A percentile compares a stretch with the other conserved stretches of the same genome.
These are phyloP conservation scores for Talaromyces adpressus DNA, from an alignment of 495 filamentous ascomycete genomes.

Conservation along the genomic window DNA sequence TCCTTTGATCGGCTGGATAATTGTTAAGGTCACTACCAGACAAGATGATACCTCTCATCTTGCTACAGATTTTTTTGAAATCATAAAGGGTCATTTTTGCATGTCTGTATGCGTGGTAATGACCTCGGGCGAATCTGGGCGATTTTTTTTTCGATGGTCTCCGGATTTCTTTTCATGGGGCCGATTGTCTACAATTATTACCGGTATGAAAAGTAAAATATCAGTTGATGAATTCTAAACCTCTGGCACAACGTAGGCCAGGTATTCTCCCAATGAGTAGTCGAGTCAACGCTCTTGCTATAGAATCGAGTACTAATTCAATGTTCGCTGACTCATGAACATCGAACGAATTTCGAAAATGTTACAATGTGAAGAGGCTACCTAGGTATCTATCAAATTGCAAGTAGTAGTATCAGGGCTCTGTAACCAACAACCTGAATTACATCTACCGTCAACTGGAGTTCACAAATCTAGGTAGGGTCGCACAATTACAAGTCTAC, in stretches of 20 bases:
- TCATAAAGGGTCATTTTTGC: conserved; percentile 9
- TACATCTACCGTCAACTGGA: too few relatives aligned
- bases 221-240: conserved; percentile 6
- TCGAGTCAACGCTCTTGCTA: background rate
- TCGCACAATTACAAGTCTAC: background rate
- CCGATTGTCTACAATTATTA: conserved; percentile 10
- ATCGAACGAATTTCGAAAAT: background rate
- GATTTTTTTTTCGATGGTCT: conserved; percentile 7
- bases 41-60: conserved; percentile 4
- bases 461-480: background rate
- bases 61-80: conserved; percentile 8
- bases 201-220: conserved; percentile 11
- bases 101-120: conserved; percentile 6
- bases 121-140: conserved; percentile 11
- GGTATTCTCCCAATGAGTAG: background rate
- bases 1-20: background rate
- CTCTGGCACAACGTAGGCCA: background rate
- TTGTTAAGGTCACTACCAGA: conserved; percentile 3
- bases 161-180: conserved; percentile 5
- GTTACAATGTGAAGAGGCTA: background rate
- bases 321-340: background rate
- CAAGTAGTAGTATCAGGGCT: background rate
- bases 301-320: background rate
- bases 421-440: background rate
- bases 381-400: too few relatives aligned